Conservation (phyloP, 805 yeast genomes). For the Ogataea chonburiensis region DNA sequence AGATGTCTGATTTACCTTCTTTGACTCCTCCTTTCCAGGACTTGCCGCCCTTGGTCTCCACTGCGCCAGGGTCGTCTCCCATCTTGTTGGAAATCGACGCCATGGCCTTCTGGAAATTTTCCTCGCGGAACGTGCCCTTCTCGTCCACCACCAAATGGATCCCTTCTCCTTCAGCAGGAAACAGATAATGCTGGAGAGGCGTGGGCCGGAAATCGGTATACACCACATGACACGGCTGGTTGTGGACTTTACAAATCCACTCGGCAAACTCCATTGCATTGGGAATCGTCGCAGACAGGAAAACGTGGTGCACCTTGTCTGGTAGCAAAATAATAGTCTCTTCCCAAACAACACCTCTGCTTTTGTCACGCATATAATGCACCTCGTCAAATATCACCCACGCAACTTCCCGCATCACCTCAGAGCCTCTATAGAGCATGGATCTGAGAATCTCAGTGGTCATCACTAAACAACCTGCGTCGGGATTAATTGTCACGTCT, state of each 20-base stretch:
- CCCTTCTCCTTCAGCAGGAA: conserved; percentile 99
- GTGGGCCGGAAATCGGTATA: conserved; percentile 99
- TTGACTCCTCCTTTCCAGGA: conserved; percentile 84
- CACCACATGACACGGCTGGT: conserved; percentile 97
- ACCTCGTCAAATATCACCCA: conserved; percentile 99
- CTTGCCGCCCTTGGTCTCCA: conserved; percentile 59
- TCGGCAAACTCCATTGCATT: conserved; percentile 98
- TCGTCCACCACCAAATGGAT: conserved; percentile 97
- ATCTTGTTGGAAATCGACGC: conserved; percentile 77
- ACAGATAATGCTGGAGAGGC: conserved; percentile 93
- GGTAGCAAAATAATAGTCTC: conserved; percentile 95
- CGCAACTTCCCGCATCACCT: conserved; percentile 97
- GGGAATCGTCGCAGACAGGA: conserved; percentile 94
- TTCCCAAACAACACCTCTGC: conserved; percentile 99
- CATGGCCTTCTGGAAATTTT: conserved; percentile 98
- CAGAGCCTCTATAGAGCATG: conserved; percentile 97
- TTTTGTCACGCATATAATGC: conserved; percentile 97
- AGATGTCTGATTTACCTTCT: conserved; percentile 71
- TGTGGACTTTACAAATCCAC: conserved; percentile 94
- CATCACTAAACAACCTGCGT: conserved; percentile 97
- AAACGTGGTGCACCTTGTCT: conserved; percentile 92
- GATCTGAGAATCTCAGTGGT: conserved; percentile 96
- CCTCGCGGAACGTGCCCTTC: conserved; percentile 93
- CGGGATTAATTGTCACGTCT: conserved; percentile 97
- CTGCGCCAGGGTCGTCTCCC: conserved; percentile 79